A percentile compares a stretch with the other conserved stretches of the same genome.
phyloP scores from a whole-genome alignment of 1,139 yeast genomes.

The Arxiozyma telluris region DNA sequence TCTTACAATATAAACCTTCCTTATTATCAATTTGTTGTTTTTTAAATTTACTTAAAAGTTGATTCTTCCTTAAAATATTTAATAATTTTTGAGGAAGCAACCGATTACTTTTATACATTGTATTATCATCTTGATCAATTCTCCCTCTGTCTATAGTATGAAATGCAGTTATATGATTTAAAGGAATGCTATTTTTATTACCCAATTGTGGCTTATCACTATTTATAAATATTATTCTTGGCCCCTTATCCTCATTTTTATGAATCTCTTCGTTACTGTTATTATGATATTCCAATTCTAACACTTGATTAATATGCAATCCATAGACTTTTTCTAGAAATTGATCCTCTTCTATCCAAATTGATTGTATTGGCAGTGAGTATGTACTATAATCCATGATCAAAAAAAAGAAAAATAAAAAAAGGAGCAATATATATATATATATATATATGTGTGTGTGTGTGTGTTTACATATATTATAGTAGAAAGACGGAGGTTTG shows the following conservation, averaged over 20 bases:
- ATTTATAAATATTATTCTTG: constrained; percentile 17
- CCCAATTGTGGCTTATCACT: constrained; percentile 27
- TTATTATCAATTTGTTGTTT: not conserved
- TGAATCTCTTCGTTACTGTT: constrained; percentile 7
- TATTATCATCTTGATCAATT: not conserved
- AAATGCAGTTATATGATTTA: constrained; percentile 5
- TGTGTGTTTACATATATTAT: not conserved
- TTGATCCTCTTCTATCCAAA: constrained; percentile 34
- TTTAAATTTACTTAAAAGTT: not conserved
- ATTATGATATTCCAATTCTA: not conserved
- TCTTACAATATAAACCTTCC: constrained; percentile 12
- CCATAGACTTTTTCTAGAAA: constrained; percentile 26
- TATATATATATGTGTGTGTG: not conserved
- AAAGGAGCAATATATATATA: not conserved
- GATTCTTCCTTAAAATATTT: not conserved
- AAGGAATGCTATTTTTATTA: constrained; percentile 27
- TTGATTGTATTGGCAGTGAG: constrained; percentile 32
- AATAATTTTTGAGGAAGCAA: not conserved
- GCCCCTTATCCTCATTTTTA: constrained; percentile 11
- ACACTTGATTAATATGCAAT: constrained; percentile 19
- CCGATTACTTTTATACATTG: not conserved
- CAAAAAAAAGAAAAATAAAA: no score
- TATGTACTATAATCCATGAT: not conserved
- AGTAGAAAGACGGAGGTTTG: no score
- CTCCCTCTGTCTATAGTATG: not conserved